Evolutionary conservation across 495 filamentous ascomycete genomes (phyloP).

Genomic region (Penicillium nucicola): DNA sequence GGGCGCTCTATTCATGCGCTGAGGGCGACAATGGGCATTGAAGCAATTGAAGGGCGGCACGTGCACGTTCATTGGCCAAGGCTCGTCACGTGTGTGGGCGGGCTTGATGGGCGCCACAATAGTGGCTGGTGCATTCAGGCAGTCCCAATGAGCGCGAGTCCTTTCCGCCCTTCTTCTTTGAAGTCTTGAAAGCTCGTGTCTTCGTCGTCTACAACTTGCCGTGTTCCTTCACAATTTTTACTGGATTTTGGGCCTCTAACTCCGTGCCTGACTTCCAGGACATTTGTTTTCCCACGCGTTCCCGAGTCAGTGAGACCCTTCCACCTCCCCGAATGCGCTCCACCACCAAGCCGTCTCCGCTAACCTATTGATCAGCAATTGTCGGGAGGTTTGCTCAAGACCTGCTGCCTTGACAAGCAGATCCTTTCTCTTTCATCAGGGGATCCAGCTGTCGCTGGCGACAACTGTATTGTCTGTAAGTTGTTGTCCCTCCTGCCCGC

Average conservation of each 20-base stretch:
- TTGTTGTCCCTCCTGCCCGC: conserved; percentile 4
- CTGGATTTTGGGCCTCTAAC: not conserved
- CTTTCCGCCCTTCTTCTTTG: conserved; percentile 19
- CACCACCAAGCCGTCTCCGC: conserved; percentile 19
- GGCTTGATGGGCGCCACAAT: conserved; percentile 7
- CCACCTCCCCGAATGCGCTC: conserved; percentile 20
- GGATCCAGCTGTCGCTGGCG: conserved; percentile 8
- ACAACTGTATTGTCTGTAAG: conserved; percentile 7
- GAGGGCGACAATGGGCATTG: conserved; percentile 8
- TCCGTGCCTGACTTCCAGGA: not conserved
- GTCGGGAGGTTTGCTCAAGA: conserved; percentile 1
- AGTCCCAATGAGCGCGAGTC: conserved; percentile 18
- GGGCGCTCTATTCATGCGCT: not conserved
- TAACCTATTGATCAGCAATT: conserved; percentile 21
- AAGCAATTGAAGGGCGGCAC: conserved; percentile 17
- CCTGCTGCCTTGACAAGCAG: not conserved
- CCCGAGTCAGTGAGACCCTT: conserved; percentile 19
- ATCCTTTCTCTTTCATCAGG: not conserved
- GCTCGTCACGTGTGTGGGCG: too few relatives aligned
- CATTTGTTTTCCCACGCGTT: conserved; percentile 20
- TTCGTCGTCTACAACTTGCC: conserved; percentile 5
- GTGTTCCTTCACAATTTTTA: conserved; percentile 8
- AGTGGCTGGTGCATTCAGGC: conserved; percentile 17
- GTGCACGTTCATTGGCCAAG: conserved; percentile 16
- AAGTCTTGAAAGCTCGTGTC: conserved; percentile 3